A percentile compares a stretch with the other conserved stretches of the same genome.
These are phyloP conservation scores for Penicillium decumbens DNA, from an alignment of 2,329 filamentous ascomycete species.

Conservation along the genomic window DNA sequence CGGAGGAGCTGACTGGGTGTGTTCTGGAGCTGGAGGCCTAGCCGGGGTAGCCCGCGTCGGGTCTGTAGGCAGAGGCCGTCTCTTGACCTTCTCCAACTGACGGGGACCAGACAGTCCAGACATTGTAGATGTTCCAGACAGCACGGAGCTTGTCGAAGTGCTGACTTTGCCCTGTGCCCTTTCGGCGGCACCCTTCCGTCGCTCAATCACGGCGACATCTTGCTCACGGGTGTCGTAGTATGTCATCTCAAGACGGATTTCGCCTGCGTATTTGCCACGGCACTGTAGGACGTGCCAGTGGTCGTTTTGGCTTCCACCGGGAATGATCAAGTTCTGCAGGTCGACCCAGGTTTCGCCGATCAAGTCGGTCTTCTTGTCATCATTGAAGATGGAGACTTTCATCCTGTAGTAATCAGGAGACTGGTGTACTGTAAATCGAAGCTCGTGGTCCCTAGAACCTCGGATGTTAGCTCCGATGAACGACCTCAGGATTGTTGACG, in stretches of 20 bases:
- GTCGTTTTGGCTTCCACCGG: slow-evolving; percentile 89
- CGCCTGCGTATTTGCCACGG: slow-evolving; percentile 92
- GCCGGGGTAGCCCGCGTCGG: slow-evolving; percentile 54
- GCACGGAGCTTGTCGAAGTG: slow-evolving; percentile 21
- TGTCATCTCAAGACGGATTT: slow-evolving; percentile 90
- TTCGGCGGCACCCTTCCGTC: slow-evolving; percentile 46
- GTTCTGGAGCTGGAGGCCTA: slow-evolving; percentile 27
- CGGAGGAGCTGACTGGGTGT: slow-evolving; percentile 18
- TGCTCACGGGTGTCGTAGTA: slow-evolving; percentile 90
- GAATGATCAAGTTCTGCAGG: slow-evolving; percentile 71
- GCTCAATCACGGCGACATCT: slow-evolving; percentile 61
- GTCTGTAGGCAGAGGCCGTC: slow-evolving; percentile 77
- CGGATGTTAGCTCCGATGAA: slow-evolving; percentile 6
- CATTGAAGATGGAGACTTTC: slow-evolving; percentile 94
- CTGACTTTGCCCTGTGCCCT: slow-evolving; percentile 30
- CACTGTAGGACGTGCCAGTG: slow-evolving; percentile 84
- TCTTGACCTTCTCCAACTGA: slow-evolving; percentile 64
- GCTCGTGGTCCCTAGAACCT: slow-evolving; percentile 79
- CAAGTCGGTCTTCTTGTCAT: slow-evolving; percentile 94
- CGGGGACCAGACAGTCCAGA: slow-evolving; percentile 40
- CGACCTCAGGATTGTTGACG: background rate
- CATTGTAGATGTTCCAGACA: slow-evolving; percentile 23
- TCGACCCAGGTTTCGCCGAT: slow-evolving; percentile 93
- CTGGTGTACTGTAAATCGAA: slow-evolving; percentile 93
- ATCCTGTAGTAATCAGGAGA: slow-evolving; percentile 93